Evolutionary conservation across 176 grass and related monocot genomes (phyloP), one percentile per base, ranked within the genome.

Genomic region (Typha latifolia): DNA sequence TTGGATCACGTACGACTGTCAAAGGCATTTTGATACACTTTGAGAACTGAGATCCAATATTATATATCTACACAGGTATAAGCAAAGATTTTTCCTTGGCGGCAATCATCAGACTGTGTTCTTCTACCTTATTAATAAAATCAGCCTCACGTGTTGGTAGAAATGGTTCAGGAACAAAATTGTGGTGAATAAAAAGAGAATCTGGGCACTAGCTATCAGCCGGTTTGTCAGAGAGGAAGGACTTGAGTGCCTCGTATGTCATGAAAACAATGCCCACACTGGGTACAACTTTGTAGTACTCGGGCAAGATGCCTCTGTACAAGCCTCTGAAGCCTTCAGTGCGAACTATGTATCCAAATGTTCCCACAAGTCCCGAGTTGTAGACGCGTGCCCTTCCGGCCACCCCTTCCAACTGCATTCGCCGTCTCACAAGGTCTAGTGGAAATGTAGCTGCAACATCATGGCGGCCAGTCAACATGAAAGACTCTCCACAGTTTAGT

Each of bases 291-390:
- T 96, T 91, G 73, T 81, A 91, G 80, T 96, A 96, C 69, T 96
- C 91, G 0, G 87, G 91, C 79, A 96, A 76, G 62, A 96, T 96
- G 75, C 91, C 91, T 96, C 91, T 87, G 66, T 96, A 96, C 65
- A 96, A 70, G 63, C 91, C 91, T 63, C 80, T 76, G 62, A 86
- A 73, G 26, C 91, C 85, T 69, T 96, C 87, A 7, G 76, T 71
- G 20, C 43, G 74, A 31, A 88, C 32, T 69, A 96, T 96, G 73
- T 88, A 84, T 47, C 74, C 78, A 47, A 91, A 96, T 20, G 91
- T 85, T 72, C 91, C 87, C 8, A 91, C 77, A 26, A 91, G 71
- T 49, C 91, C 82, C 5, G 87, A 83, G 29, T 78, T 57, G 84
- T 96, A 91, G 61, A 96, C 82, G 47, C 78, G 82, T 22, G 82